phyloP scores from a whole-genome alignment of 2,329 filamentous ascomycete species.

The Verticillium albo-atrum region DNA sequence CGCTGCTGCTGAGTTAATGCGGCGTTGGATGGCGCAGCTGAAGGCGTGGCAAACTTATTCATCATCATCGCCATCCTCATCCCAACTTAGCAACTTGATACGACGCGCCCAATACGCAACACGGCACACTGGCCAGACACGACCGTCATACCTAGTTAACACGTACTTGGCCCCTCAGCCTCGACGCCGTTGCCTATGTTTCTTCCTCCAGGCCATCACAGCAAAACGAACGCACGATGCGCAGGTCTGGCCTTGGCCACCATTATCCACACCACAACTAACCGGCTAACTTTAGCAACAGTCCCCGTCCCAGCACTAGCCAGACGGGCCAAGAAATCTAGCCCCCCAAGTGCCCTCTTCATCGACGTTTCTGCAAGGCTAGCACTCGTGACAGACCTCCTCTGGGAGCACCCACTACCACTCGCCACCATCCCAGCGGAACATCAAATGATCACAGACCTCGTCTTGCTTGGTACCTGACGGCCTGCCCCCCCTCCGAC shows the following conservation, averaged over 20 bases:
- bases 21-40: not conserved
- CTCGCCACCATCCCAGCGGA: not conserved
- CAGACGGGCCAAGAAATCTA: not conserved
- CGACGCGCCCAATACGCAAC: conserved; percentile 5
- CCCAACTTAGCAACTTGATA: conserved; percentile 25
- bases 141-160: not conserved
- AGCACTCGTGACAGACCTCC: not conserved
- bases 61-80: conserved; percentile 22
- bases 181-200: not conserved
- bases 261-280: not conserved
- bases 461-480: not conserved
- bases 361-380: not conserved
- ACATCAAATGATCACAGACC: not conserved
- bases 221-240: not conserved
- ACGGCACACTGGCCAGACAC: not conserved
- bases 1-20: no score
- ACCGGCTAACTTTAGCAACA: not conserved
- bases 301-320: not conserved
- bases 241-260: not conserved
- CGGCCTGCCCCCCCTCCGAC: not conserved
- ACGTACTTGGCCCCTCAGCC: not conserved
- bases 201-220: not conserved
- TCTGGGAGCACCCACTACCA: not conserved
- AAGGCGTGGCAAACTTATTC: not conserved
- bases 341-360: not conserved